A percentile compares a stretch with the other conserved stretches of the same genome.
phyloP scores from a whole-genome alignment of 2,329 filamentous ascomycete species.

The Diaporthe sp. region DNA sequence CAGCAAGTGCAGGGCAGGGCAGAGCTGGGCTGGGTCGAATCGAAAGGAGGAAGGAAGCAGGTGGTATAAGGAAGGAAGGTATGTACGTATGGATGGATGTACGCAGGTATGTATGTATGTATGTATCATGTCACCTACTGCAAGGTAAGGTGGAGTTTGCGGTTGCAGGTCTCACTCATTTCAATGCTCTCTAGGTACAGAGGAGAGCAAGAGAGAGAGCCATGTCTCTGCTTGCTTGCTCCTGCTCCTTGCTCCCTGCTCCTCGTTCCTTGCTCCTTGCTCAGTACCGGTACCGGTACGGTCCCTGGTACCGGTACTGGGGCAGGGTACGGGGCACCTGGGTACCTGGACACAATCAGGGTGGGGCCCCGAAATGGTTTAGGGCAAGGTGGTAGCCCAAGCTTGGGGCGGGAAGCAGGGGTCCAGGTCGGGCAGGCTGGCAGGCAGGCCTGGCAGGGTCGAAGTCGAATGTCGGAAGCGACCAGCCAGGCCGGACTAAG shows the following conservation, averaged over 20 bases:
- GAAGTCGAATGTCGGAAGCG: background rate
- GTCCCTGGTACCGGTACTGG: slow-evolving; percentile 7
- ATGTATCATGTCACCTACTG: slow-evolving; percentile 4
- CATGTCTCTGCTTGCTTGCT: slow-evolving; percentile 13
- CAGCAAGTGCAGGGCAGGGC: background rate
- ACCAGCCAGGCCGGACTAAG: background rate
- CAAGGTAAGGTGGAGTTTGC: background rate
- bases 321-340: background rate
- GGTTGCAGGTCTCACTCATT: slow-evolving; percentile 24
- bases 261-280: slow-evolving; percentile 8
- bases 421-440: slow-evolving; percentile 3
- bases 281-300: slow-evolving; percentile 7
- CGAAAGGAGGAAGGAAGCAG: background rate
- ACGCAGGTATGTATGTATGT: slow-evolving; percentile 22
- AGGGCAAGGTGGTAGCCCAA: slow-evolving; percentile 10
- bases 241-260: slow-evolving; percentile 9
- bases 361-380: slow-evolving; percentile 19
- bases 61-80: background rate
- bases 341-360: background rate
- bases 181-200: background rate
- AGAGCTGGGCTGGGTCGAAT: background rate
- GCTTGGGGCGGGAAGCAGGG: slow-evolving; percentile 31
- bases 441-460: slow-evolving; percentile 12
- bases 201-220: background rate
- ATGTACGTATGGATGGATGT: background rate